A percentile compares a stretch with the other conserved stretches of the same genome.
Evolutionary conservation across 2,329 filamentous ascomycete genomes (phyloP).

Genomic region (Thelonectria discophora): DNA sequence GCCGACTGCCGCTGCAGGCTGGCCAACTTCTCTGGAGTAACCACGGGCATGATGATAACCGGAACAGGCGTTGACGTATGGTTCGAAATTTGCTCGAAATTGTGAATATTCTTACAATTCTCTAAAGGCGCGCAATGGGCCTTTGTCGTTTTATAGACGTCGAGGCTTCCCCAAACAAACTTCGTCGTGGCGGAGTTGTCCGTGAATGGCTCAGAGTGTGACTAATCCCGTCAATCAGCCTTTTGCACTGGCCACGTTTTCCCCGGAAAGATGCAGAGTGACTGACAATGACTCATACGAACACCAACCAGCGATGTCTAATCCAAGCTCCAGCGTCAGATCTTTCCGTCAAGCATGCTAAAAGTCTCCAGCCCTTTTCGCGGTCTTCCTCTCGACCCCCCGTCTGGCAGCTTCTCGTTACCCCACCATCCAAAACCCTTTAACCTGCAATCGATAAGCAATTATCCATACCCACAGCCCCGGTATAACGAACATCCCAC

Average conservation of each 20-base stretch:
- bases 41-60: slow-evolving; percentile 79
- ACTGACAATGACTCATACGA: slow-evolving; percentile 42
- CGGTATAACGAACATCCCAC: slow-evolving; percentile 44
- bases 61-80: slow-evolving; percentile 13
- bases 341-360: slow-evolving; percentile 14
- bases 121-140: background rate
- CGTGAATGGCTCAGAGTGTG: slow-evolving; percentile 34
- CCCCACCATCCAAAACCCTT: slow-evolving; percentile 34
- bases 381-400: slow-evolving; percentile 30
- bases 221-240: slow-evolving; percentile 34
- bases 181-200: slow-evolving; percentile 25
- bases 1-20: slow-evolving; percentile 87
- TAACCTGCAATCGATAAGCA: slow-evolving; percentile 43
- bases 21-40: slow-evolving; percentile 89
- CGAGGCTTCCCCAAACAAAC: slow-evolving; percentile 14
- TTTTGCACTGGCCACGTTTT: slow-evolving; percentile 20
- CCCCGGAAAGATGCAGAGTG: slow-evolving; percentile 28
- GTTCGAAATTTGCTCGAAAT: background rate
- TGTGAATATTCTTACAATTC: background rate
- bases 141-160: slow-evolving; percentile 11
- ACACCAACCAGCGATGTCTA: slow-evolving; percentile 17
- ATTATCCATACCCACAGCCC: slow-evolving; percentile 33
- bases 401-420: slow-evolving; percentile 38
- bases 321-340: background rate
- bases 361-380: slow-evolving; percentile 14